Percentiles rank a stretch among this genome's conserved stretches.
Evolutionary conservation across 148 eudicot genomes (phyloP).

Genomic region (Polygonum maritimum): DNA sequence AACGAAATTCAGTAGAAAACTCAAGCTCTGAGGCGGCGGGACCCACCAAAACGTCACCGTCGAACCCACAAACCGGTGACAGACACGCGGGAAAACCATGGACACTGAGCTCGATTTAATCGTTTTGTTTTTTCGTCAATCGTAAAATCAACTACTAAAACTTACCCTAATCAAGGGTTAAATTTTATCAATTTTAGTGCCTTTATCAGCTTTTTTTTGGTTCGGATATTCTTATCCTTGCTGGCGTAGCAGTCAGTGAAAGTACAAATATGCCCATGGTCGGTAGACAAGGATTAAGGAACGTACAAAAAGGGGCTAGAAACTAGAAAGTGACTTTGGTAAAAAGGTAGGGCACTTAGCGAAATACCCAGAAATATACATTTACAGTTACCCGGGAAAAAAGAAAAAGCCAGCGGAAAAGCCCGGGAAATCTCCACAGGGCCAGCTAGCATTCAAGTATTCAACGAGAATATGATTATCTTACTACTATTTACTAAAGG

Average conservation of each 20-base stretch:
- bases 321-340: conserved; percentile 3
- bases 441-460: neutral
- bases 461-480: neutral
- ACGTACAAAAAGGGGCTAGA: neutral
- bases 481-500: too few species aligned
- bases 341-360: neutral
- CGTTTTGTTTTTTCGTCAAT: too few species aligned
- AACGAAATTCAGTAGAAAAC: too few species aligned
- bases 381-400: neutral
- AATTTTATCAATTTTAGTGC: neutral
- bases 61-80: neutral
- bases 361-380: neutral
- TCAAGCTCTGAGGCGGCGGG: neutral
- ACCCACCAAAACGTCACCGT: neutral
- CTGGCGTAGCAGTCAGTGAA: neutral
- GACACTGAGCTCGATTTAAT: neutral
- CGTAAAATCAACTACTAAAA: too few species aligned
- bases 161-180: too few species aligned
- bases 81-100: neutral
- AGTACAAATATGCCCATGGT: neutral
- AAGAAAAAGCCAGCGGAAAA: neutral
- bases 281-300: neutral
- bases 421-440: neutral
- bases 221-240: neutral
- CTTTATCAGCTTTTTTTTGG: neutral